Evolutionary conservation across 805 yeast species (phyloP), one percentile per base, ranked within the genome.

Genomic region (Jamesozyma piceae): DNA sequence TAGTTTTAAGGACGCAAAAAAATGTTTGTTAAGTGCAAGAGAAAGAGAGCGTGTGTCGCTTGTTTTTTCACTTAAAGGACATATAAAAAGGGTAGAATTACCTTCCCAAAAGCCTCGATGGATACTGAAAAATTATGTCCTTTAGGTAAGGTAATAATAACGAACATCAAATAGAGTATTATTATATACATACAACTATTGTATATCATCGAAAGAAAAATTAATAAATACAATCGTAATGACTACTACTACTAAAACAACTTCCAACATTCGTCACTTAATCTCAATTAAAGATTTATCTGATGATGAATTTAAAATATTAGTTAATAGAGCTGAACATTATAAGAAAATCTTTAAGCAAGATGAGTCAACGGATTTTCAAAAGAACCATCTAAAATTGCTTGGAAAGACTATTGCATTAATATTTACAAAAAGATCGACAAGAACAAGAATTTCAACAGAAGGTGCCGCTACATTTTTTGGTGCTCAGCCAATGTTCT

Each of bases 401-500:
- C 64, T 76, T 32, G 97, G 97, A 2, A 85, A 80, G 62, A 75
- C 90, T 2, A 79, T 86, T 21, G 87, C 97, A 0, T 64, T 92
- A 55, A 62, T 92, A 36, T 92, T 92, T 64, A 75, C 87, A 44
- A 92, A 92, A 62, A 78, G 98, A 64, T 86, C 96, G 5, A 92
- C 98, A 20, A 76, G 98, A 65, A 92, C 98, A 20, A 78, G 98
- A 64, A 77, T 92, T 31, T 87, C 96, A 20, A 73, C 89, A 10
- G 98, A 92, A 62, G 97, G 95, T 39, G 98, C 98, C 14, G 84
- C 89, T 11, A 74, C 84, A 2, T 88, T 82, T 60, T 83, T 90
- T 51, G 97, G 97, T 17, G 97, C 89, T 5, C 92, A 82, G 53
- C 96, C 98, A 11, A 83, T 92, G 92, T 92, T 92, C 57, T 71